Evolutionary conservation across 169 alveolate species (phyloP).

Genomic region (Babesia caballi): DNA sequence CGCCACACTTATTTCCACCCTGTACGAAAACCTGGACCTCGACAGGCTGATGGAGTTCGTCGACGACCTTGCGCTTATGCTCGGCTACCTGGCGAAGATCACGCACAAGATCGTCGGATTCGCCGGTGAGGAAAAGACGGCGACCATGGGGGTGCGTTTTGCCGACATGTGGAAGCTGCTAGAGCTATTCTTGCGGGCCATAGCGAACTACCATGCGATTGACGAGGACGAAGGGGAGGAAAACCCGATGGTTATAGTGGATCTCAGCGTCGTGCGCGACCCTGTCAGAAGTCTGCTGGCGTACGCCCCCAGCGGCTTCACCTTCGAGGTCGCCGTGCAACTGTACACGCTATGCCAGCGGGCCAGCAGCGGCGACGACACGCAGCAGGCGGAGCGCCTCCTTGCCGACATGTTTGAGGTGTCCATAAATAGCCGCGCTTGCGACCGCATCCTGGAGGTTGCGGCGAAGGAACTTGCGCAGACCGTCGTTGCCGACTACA

Average conservation of each 20-base stretch:
- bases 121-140: slow-evolving; percentile 33
- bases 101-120: slow-evolving; percentile 5
- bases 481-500: neutral
- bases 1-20: neutral
- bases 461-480: slow-evolving; percentile 18
- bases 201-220: neutral
- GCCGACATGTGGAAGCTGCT: slow-evolving; percentile 13
- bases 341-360: slow-evolving; percentile 20
- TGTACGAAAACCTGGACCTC: slow-evolving; percentile 14
- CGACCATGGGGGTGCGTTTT: slow-evolving; percentile 27
- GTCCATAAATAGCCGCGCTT: slow-evolving; percentile 12
- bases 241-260: slow-evolving; percentile 5
- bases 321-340: slow-evolving; percentile 17
- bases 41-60: slow-evolving; percentile 29
- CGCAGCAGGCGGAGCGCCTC: slow-evolving; percentile 19
- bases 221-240: neutral
- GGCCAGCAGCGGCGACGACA: neutral
- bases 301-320: slow-evolving; percentile 32
- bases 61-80: slow-evolving; percentile 26
- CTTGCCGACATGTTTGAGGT: slow-evolving; percentile 25
- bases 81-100: slow-evolving; percentile 18
- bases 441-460: slow-evolving; percentile 4
- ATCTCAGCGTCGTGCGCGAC: slow-evolving; percentile 15
- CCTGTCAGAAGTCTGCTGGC: slow-evolving; percentile 40
- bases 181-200: slow-evolving; percentile 13